Evolutionary conservation across 352 stramenopile genomes (phyloP), one percentile per base, ranked within the genome.

Genomic region (Globisporangium paroecandrum): DNA sequence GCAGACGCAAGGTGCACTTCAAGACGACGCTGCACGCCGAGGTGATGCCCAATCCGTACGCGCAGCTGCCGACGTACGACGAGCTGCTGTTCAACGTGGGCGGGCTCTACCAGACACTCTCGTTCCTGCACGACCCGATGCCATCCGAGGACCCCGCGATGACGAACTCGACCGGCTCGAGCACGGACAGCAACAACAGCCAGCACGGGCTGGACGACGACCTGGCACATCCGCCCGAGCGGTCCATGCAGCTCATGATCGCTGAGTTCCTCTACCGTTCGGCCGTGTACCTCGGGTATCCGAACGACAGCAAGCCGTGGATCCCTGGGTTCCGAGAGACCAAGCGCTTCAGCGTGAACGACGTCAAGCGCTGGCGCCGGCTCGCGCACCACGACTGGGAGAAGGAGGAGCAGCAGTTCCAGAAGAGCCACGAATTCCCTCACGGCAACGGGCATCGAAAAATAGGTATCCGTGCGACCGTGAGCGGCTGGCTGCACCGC

Each of bases 261-360:
- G 84, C 82, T 38, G 84, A 93, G 72, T 93, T 93, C 54, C 78
- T 93, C 15, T 88, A 89, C 66, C 79, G 84, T 9, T 90, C 84
- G 58, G 84, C 82, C 54, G 70, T 90, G 55, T 89, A 85, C 68
- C 62, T 93, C 24, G 84, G 84, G 1, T 84, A 89, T 62, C 68
- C 72, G 49, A 69, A 69, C 12, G 77, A 82, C 15, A 74, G 81
- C 57, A 78, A 79, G 15, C 78, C 83, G 25, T 90, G 82, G 82
- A 69, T 90, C 24, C 81, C 81, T 0, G 79, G 79, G 13, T 93
- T 93, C 58, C 77, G 81, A 41, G 73, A 89, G 60, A 76, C 84
- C 29, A 90, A 92, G 60, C 74, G 74, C 22, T 93, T 90, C 71
- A 90, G 82, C 6, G 73, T 75, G 27, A 93, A 91, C 62, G 85